Evolutionary conservation across 2,329 filamentous ascomycete species (phyloP).

Genomic region (Sporothrix sp.): DNA sequence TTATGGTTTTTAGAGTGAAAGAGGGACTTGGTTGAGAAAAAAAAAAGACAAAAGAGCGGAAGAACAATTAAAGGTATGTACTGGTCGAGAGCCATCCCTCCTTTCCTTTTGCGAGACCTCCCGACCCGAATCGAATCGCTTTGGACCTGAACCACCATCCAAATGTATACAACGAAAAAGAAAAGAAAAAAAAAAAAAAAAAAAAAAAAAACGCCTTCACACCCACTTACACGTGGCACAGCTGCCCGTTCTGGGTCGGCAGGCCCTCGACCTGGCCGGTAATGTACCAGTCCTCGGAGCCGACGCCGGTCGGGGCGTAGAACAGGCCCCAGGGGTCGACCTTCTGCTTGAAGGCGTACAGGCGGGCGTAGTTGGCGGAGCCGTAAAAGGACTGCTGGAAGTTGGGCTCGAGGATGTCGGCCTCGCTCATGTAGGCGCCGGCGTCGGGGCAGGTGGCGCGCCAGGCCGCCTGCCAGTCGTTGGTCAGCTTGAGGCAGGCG

Average conservation of each 20-base stretch:
- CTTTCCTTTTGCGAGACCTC: neutral
- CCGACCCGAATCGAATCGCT: too few species aligned
- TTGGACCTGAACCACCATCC: too few species aligned
- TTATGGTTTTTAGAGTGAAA: neutral
- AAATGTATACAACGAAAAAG: neutral
- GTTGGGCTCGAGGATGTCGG: conserved; percentile 25
- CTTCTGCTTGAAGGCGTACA: conserved; percentile 25
- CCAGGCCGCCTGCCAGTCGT: conserved; percentile 25
- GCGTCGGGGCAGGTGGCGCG: conserved; percentile 24
- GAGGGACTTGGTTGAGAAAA: neutral
- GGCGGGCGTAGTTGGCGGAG: conserved; percentile 22
- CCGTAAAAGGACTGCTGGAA: conserved; percentile 29
- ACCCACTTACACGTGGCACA: conserved; percentile 12
- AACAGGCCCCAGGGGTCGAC: conserved; percentile 27
- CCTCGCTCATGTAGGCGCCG: conserved; percentile 33
- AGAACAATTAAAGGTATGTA: conserved; percentile 1
- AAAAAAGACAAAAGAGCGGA: neutral
- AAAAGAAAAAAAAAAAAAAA: neutral
- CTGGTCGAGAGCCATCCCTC: neutral
- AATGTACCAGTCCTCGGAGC: conserved; percentile 20
- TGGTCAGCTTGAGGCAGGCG: conserved; percentile 21
- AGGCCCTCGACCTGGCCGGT: conserved; percentile 17
- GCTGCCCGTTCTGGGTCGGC: conserved; percentile 18
- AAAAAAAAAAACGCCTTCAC: neutral
- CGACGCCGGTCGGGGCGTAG: conserved; percentile 20